Evolutionary conservation across 495 filamentous ascomycete species (phyloP).

Genomic region (Talaromyces thailandensis): DNA sequence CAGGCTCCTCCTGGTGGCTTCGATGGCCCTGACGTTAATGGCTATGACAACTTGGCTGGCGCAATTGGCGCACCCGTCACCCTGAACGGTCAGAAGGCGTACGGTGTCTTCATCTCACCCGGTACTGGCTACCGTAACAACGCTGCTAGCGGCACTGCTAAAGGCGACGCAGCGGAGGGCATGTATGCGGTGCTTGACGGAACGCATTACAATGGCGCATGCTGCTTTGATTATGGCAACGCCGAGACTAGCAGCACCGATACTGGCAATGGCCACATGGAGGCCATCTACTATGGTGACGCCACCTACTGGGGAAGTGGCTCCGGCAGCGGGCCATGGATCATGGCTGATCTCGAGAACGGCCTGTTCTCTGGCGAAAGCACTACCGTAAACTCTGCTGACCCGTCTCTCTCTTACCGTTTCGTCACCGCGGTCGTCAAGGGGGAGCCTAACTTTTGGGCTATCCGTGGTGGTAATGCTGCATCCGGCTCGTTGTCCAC

Average conservation of each 20-base stretch:
- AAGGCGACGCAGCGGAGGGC: conserved; percentile 43
- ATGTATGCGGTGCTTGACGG: conserved; percentile 54
- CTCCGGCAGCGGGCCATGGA: conserved; percentile 45
- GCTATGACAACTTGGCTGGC: conserved; percentile 45
- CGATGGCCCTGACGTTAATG: conserved; percentile 40
- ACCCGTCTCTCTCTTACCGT: conserved; percentile 38
- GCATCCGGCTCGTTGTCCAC: conserved; percentile 45
- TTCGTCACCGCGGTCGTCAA: conserved; percentile 47
- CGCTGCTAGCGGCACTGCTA: conserved; percentile 37
- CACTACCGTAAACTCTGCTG: conserved; percentile 27
- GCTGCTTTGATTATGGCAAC: conserved; percentile 57
- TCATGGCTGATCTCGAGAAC: conserved; percentile 56
- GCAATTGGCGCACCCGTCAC: conserved; percentile 50
- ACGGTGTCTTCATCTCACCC: conserved; percentile 49
- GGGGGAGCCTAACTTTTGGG: conserved; percentile 41
- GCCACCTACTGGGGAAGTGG: conserved; percentile 41
- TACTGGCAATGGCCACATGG: conserved; percentile 52
- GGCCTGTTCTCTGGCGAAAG: conserved; percentile 43
- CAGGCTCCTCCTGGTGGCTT: conserved; percentile 15
- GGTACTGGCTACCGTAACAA: conserved; percentile 49
- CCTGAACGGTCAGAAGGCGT: conserved; percentile 48
- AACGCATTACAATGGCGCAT: conserved; percentile 47
- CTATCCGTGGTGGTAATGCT: conserved; percentile 45
- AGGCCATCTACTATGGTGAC: conserved; percentile 50
- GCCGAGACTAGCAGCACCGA: conserved; percentile 44